A percentile compares a stretch with the other conserved stretches of the same genome.
phyloP scores from a whole-genome alignment of 805 yeast genomes.

The Schwanniomyces vanrijiae region DNA sequence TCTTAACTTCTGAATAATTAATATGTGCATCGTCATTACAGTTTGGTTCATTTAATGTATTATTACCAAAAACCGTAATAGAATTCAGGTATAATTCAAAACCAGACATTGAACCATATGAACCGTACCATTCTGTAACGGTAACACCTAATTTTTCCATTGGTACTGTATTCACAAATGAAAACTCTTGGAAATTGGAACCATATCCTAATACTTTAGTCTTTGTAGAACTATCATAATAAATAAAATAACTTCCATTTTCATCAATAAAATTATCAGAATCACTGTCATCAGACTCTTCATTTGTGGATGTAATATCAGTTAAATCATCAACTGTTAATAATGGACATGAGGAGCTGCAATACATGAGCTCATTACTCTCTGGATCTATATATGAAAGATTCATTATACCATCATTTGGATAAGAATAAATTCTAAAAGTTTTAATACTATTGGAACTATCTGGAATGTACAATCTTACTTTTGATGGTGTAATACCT shows the following conservation, averaged over 20 bases:
- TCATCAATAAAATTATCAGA: conserved; percentile 32
- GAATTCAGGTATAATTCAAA: conserved; percentile 66
- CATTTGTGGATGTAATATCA: conserved; percentile 22
- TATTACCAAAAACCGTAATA: conserved; percentile 69
- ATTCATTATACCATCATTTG: conserved; percentile 89
- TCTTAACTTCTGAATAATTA: conserved; percentile 23
- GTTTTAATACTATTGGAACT: conserved; percentile 51
- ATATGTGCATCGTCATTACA: conserved; percentile 41
- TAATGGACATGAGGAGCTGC: conserved; percentile 92
- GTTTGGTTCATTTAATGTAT: conserved; percentile 64
- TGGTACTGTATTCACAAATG: conserved; percentile 66
- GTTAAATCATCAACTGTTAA: conserved; percentile 38
- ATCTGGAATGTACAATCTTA: conserved; percentile 66
- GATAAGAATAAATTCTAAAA: conserved; percentile 75
- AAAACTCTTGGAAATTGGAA: conserved; percentile 72
- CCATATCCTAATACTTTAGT: conserved; percentile 44
- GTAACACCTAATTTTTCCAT: conserved; percentile 63
- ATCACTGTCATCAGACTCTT: conserved; percentile 22
- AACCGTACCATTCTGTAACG: conserved; percentile 68
- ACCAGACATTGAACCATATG: conserved; percentile 67
- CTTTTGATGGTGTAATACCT: conserved; percentile 63
- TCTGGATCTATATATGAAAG: conserved; percentile 78
- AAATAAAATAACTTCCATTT: conserved; percentile 35
- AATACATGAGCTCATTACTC: conserved; percentile 53
- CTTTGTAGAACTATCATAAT: conserved; percentile 32